Evolutionary conservation across 2,329 filamentous ascomycete species (phyloP).

Genomic region (Aspergillus floridensis): DNA sequence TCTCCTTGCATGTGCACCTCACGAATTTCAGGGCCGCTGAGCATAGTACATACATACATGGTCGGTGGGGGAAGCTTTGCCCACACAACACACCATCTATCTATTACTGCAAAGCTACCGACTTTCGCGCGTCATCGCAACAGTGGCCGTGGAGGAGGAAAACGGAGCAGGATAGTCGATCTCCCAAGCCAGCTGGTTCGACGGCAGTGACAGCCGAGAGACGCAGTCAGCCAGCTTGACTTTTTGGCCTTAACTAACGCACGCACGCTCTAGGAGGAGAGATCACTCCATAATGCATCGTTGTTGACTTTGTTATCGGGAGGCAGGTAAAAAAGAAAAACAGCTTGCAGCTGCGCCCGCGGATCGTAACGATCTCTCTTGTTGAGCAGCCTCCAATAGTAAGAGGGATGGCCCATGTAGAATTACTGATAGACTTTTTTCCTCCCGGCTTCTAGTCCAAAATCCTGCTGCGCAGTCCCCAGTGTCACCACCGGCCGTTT

Average conservation of each 20-base stretch:
- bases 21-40: slow-evolving; percentile 3
- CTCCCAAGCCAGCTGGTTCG: slow-evolving; percentile 10
- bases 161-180: slow-evolving; percentile 1
- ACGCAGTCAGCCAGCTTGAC: background rate
- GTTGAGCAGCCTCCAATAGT: background rate
- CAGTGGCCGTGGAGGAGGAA: background rate
- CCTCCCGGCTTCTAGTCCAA: background rate
- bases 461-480: background rate
- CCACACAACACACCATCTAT: background rate
- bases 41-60: background rate
- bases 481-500: background rate
- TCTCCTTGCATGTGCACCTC: slow-evolving; percentile 9
- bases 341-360: background rate
- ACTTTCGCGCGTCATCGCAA: background rate
- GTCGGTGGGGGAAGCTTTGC: background rate
- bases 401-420: background rate
- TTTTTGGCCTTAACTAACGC: background rate
- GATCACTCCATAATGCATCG: background rate
- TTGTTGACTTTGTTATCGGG: background rate
- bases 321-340: background rate
- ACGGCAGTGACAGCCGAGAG: slow-evolving; percentile 12
- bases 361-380: background rate
- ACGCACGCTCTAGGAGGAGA: background rate
- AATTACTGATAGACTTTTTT: background rate
- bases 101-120: slow-evolving; percentile 2